Evolutionary conservation across 768 basidiomycete species (phyloP), one percentile per base, ranked within the genome.

Genomic region (Tephrocybe sp.): DNA sequence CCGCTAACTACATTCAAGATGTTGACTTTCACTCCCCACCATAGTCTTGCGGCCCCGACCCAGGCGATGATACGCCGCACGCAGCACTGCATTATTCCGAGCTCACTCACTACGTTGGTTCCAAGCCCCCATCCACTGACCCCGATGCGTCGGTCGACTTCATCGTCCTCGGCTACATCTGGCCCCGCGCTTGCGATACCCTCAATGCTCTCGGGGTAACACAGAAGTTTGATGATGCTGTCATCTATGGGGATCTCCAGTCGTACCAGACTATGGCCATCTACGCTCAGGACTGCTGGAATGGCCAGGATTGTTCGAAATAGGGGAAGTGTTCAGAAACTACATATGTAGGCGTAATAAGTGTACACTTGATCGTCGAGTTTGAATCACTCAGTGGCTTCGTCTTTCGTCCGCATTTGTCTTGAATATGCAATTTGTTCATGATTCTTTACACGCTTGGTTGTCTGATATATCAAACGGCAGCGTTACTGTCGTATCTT

Each of bases 61-160:
- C 80, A 9, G 90, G 90, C 2, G 90, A 92, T 64, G 90, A 92
- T 58, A 80, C 75, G 5, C 66, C 68, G 0, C 90, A 93, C 64
- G 58, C 68, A 3, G 80, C 88, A 2, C 63, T 87, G 46, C 77
- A 84, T 4, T 80, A 76, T 65, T 78, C 77, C 65, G 48, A 64
- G 11, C 57, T 69, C 3, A 85, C 85, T 0, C 72, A 76, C 60
- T 90, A 83, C 60, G 75, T 89, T 51, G 74, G 73, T 10, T 84
- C 84, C 0, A 64, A 72, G 30, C 61, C 78, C 1, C 84, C 86
- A 2, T 63, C 69, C 26, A 74, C 81, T 9, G 54, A 78, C 0
- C 70, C 70, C 48, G 73, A 75, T 47, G 74, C 80, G 0, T 69
- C 68, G 0, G 73, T 91, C 55, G 90, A 92, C 58, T 75, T 92